Evolutionary conservation across 2,329 filamentous ascomycete genomes (phyloP).

Genomic region (Microcyclospora tardicrescens): DNA sequence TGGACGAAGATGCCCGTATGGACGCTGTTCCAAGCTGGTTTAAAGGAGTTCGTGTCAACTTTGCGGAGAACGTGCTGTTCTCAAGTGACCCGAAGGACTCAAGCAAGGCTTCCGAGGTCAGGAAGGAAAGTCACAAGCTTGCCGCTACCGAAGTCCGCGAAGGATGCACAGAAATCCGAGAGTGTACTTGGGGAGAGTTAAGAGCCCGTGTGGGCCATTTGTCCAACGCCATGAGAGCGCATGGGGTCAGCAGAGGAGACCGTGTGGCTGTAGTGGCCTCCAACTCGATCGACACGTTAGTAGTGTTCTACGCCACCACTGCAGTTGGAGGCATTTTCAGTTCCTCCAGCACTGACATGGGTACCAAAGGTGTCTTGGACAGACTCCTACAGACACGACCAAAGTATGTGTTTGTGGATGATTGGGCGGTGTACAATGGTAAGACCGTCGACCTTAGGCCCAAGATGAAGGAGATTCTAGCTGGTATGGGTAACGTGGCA

Average conservation of each 20-base stretch:
- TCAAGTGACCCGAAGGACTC: conserved; percentile 31
- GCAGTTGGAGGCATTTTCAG: conserved; percentile 65
- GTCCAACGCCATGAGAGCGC: conserved; percentile 51
- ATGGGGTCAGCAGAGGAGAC: conserved; percentile 58
- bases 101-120: conserved; percentile 36
- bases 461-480: conserved; percentile 57
- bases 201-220: conserved; percentile 45
- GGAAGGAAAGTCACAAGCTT: conserved; percentile 59
- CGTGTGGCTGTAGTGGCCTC: conserved; percentile 62
- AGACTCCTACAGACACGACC: conserved; percentile 62
- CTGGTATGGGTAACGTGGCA: conserved; percentile 45
- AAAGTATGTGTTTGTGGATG: conserved; percentile 72
- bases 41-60: conserved; percentile 59
- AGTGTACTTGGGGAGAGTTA: conserved; percentile 57
- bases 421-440: conserved; percentile 66
- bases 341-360: conserved; percentile 71
- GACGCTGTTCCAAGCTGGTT: conserved; percentile 67
- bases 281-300: conserved; percentile 61
- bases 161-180: conserved; percentile 38
- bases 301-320: conserved; percentile 55
- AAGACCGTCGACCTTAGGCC: conserved; percentile 56
- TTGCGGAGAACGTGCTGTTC: conserved; percentile 69
- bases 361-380: conserved; percentile 63
- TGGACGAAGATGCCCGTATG: conserved; percentile 59
- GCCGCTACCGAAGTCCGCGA: conserved; percentile 63